Evolutionary conservation across 805 yeast genomes (phyloP), one percentile per base, ranked within the genome.

Genomic region (Metschnikowia vanudenii): DNA sequence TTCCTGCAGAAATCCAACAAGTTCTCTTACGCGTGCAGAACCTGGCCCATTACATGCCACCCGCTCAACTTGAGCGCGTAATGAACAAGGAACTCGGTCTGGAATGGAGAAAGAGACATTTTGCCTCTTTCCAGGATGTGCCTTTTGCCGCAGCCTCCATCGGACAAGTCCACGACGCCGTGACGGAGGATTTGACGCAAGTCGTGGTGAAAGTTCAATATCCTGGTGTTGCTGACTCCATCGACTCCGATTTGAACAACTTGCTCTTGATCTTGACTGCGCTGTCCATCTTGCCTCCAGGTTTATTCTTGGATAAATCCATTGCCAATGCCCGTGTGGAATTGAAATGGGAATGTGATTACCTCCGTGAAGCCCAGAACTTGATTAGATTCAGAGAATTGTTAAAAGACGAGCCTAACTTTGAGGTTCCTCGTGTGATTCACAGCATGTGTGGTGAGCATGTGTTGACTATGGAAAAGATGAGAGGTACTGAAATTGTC

Each of bases 71-170:
- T 43, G 89, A 89, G 54, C 75, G 78, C 45, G 88, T 88, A 2
- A 76, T 94, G 80, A 63, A 73, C 8, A 64, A 69, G 10, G 94
- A 90, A 53, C 76, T 94, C 44, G 97, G 98, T 12, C 71, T 68
- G 8, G 73, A 80, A 49, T 94, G 99, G 99, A 77, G 87, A 51
- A 61, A 69, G 4, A 74, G 82, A 31, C 62, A 71, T 40, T 94
- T 88, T 62, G 68, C 83, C 10, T 69, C 79, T 1, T 94, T 94
- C 64, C 88, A 89, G 46, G 94, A 88, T 54, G 75, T 85, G 18
- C 99, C 99, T 4, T 80, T 94, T 46, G 98, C 98, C 0, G 97
- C 99, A 2, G 96, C 99, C 0, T 89, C 97, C 4, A 94, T 94
- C 54, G 97, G 98, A 2, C 98, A 94, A 67, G 98, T 94, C 6